Base-by-base conservation (phyloP, 257 asterid genomes). In the Striga asiatica region DNA sequence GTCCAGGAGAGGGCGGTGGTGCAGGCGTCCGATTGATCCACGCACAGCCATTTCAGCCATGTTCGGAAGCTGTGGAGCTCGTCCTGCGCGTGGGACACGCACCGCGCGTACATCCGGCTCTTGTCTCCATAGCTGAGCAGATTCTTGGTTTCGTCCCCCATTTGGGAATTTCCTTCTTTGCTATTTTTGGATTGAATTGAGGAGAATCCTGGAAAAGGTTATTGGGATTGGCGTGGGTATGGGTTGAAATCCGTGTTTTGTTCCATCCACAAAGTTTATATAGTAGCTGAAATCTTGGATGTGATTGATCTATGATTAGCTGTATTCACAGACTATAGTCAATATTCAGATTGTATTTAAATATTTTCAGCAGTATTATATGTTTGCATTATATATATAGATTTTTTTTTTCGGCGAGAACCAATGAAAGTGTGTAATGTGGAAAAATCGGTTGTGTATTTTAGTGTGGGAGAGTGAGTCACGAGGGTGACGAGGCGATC, bases 31-130 rank as follows among this genome's bases (percentile, higher is more conserved):
- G 98, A 87, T 49, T 91, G 98, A 42, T 91, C 98, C 42, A 87
- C 98, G 73, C 94, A 86, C 60, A 91, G 79, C 92, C 96, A 91
- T 58, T 69, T 75, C 6, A 91, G 75, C 94, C 98, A 91, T 10
- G 91, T 62, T 16, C 96, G 65, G 67, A 91, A 86, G 60, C 79
- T 66, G 46, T 70, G 75, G 47, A 91, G 73, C 63, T 91, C 98
- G 54, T 91, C 98, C 8, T 39, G 74, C 10, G 89, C 85, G 62
- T 80, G 88, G 3, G 98, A 91, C 13, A 20, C 52, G 66, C 76
- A 62, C 0, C 96, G 78, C 3, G 73, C 55, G 56, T 59, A 76
- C 4, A 56, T 45, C 48, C 64, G 66, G 8, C 23, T 69, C 52
- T 50, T 71, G 49, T 63, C 37, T 0, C 31, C 25, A 17, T 24